A percentile compares a stretch with the other conserved stretches of the same genome.
These are phyloP conservation scores for Juncus effusus DNA, from an alignment of 176 grass and related monocot genomes.

Conservation along the genomic window DNA sequence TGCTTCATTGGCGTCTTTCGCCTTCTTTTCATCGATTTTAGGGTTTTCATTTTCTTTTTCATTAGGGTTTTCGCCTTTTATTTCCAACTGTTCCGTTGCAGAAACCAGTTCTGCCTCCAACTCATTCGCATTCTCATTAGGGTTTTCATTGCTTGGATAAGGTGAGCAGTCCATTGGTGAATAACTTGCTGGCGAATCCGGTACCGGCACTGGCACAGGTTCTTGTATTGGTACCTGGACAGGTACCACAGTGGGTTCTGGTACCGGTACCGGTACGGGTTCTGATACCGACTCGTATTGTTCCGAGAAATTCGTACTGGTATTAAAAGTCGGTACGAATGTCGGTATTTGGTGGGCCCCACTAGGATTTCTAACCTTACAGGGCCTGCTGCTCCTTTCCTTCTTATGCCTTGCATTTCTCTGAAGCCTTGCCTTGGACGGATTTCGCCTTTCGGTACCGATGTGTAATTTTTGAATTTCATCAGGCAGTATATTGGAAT, in stretches of 20 bases:
- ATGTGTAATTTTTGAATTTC: constrained; percentile 61
- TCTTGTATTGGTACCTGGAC: not conserved
- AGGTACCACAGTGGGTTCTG: not conserved
- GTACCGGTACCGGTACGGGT: constrained; percentile 25
- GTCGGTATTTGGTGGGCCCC: constrained; percentile 28
- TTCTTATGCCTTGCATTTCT: constrained; percentile 49
- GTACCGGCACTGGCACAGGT: constrained; percentile 15
- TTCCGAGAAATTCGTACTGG: constrained; percentile 15
- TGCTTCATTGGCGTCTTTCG: constrained; percentile 14
- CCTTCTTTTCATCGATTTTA: constrained; percentile 25
- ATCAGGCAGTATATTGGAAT: constrained; percentile 40
- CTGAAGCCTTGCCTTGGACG: constrained; percentile 45
- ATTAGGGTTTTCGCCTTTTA: constrained; percentile 34
- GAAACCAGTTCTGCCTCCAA: constrained; percentile 46
- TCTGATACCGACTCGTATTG: constrained; percentile 16
- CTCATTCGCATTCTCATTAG: constrained; percentile 30
- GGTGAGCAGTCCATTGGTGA: constrained; percentile 94
- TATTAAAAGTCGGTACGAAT: constrained; percentile 30
- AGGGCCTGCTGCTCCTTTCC: constrained; percentile 44
- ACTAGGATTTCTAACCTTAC: constrained; percentile 40
- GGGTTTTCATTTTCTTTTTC: constrained; percentile 3
- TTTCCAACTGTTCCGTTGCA: constrained; percentile 49
- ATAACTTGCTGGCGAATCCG: constrained; percentile 48
- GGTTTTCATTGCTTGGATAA: constrained; percentile 34
- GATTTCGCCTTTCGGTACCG: constrained; percentile 33